phyloP scores from a whole-genome alignment of 176 grass and related monocot genomes.

The Pontederia crassipes region DNA sequence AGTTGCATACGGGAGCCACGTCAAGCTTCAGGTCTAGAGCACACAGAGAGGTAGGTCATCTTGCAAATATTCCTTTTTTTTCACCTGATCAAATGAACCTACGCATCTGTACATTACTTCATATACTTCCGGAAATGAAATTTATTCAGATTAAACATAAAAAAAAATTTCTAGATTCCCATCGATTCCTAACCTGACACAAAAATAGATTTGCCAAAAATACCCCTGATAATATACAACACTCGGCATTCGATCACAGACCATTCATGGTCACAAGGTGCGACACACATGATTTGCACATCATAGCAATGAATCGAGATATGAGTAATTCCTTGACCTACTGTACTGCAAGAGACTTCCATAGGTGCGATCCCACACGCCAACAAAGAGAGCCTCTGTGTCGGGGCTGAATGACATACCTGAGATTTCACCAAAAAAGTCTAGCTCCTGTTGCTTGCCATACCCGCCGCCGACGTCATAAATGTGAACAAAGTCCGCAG shows the following conservation, averaged over 20 bases:
- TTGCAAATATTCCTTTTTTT: neutral
- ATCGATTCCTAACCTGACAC: neutral
- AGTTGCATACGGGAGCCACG: too few relatives aligned
- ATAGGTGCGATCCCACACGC: constrained; percentile 71
- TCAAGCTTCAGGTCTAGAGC: neutral
- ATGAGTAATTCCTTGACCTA: constrained; percentile 23
- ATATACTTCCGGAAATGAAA: neutral
- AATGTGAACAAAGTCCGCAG: constrained; percentile 82
- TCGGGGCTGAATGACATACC: constrained; percentile 70
- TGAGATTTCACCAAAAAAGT: constrained; percentile 89
- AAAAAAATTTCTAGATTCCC: neutral
- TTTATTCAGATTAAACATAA: neutral
- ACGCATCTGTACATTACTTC: constrained; percentile 3
- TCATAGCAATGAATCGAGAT: constrained; percentile 33
- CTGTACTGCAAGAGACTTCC: constrained; percentile 70
- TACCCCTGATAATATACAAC: too few relatives aligned
- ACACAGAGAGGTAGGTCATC: neutral
- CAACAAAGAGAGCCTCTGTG: constrained; percentile 51
- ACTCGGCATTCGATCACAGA: too few relatives aligned
- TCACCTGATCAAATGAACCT: neutral
- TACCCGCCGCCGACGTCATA: constrained; percentile 30
- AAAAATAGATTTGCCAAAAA: too few relatives aligned
- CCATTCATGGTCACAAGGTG: neutral
- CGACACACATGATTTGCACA: neutral
- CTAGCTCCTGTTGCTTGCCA: constrained; percentile 61